These are phyloP conservation scores for Coccomyxa subellipsoidea DNA, from an alignment of 163 green algal species.

Conservation along the genomic window DNA sequence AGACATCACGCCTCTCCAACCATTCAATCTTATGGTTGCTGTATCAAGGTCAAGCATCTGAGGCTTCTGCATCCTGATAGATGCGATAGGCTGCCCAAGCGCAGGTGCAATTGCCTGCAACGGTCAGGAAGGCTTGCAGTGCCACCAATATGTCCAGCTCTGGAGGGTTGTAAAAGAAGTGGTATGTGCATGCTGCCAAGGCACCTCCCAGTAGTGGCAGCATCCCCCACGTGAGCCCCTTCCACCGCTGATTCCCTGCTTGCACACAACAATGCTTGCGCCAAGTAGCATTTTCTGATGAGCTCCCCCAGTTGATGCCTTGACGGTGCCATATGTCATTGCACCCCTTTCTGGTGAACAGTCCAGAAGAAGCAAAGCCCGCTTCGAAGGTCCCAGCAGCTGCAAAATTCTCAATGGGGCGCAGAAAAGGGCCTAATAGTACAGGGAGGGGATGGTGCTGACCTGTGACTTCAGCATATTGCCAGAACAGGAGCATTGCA, in stretches of 20 bases:
- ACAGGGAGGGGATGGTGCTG: not conserved
- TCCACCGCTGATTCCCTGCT: conserved; percentile 69
- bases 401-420: not conserved
- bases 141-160: conserved; percentile 49
- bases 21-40: too few species aligned
- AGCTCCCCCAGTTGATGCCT: too few species aligned
- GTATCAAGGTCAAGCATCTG: not conserved
- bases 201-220: conserved; percentile 70
- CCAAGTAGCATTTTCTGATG: too few species aligned
- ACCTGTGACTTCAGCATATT: conserved; percentile 73
- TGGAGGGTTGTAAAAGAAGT: conserved; percentile 91
- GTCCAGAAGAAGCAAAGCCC: too few species aligned
- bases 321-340: too few species aligned
- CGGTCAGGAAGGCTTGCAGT: conserved; percentile 50
- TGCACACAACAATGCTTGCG: not conserved
- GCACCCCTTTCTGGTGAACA: too few species aligned
- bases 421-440: not conserved
- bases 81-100: conserved; percentile 74
- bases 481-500: conserved; percentile 86
- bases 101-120: conserved; percentile 79
- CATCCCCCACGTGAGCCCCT: conserved; percentile 89
- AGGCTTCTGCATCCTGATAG: conserved; percentile 40
- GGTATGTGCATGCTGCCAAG: conserved; percentile 82
- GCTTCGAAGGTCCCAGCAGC: too few species aligned
- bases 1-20: too few species aligned